phyloP scores from a whole-genome alignment of 352 stramenopile genomes.

The Globisporangium radiosum region DNA sequence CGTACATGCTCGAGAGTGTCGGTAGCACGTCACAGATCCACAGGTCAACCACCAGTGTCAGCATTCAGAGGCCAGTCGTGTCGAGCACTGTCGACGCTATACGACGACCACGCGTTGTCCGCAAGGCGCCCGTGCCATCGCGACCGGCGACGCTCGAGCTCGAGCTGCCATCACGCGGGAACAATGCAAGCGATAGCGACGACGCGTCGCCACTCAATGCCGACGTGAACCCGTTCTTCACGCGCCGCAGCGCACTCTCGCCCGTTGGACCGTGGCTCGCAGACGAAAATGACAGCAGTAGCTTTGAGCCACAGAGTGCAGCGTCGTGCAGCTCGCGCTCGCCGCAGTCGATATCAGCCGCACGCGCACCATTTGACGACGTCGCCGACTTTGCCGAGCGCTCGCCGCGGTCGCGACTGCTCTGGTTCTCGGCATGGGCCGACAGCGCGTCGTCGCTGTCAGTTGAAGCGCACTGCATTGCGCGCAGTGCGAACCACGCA shows the following conservation, averaged over 20 bases:
- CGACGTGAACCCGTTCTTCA: conserved; percentile 9
- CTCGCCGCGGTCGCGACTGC: conserved; percentile 51
- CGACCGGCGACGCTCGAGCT: neutral
- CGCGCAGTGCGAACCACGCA: conserved; percentile 7
- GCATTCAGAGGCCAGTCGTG: neutral
- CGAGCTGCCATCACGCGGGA: neutral
- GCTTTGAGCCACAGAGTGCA: neutral
- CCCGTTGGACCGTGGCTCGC: conserved; percentile 47
- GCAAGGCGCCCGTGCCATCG: neutral
- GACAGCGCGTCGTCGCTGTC: conserved; percentile 9
- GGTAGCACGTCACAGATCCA: neutral
- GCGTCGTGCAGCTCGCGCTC: neutral
- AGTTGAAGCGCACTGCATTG: neutral
- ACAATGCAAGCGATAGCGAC: conserved; percentile 8
- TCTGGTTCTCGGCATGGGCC: conserved; percentile 51
- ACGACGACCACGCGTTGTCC: neutral
- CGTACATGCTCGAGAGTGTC: conserved; percentile 4
- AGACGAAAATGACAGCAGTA: conserved; percentile 10
- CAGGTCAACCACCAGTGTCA: neutral
- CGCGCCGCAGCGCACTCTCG: conserved; percentile 17
- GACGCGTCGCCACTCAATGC: conserved; percentile 2
- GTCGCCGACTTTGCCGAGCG: conserved; percentile 17
- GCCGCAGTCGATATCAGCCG: neutral
- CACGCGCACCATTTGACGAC: conserved; percentile 4
- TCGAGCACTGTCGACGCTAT: neutral